Evolutionary conservation across 345 rosid species (phyloP).

Genomic region (Salix brachista): DNA sequence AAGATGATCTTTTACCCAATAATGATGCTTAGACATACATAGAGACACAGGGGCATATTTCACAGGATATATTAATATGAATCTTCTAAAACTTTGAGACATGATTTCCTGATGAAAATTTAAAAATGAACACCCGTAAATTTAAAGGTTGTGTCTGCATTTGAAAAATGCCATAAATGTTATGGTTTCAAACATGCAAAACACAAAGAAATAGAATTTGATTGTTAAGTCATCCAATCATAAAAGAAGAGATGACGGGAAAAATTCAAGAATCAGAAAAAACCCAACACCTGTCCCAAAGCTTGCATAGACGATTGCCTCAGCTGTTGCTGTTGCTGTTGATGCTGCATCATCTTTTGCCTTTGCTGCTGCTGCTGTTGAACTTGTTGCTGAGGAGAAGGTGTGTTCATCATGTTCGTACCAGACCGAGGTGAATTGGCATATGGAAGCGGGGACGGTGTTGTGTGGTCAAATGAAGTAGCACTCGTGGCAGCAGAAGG

Average conservation of each 20-base stretch:
- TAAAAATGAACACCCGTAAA: not conserved
- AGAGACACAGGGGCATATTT: not conserved
- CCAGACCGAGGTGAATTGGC: constrained; percentile 90
- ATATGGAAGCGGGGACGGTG: constrained; percentile 78
- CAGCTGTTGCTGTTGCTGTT: constrained; percentile 49
- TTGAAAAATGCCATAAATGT: not conserved
- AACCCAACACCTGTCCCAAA: constrained; percentile 55
- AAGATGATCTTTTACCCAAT: not conserved
- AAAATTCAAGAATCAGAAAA: not conserved
- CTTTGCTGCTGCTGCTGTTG: constrained; percentile 60
- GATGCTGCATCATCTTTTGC: constrained; percentile 53
- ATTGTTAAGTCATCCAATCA: not conserved
- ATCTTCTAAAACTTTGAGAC: not conserved
- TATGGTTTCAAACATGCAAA: not conserved
- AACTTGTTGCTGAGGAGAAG: constrained; percentile 81
- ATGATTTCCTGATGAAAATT: not conserved
- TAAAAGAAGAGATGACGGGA: not conserved
- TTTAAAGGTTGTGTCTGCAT: not conserved
- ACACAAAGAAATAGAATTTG: not conserved
- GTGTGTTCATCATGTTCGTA: constrained; percentile 63
- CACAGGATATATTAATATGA: too few species aligned
- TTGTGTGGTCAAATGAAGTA: constrained; percentile 63
- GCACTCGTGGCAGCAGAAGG: constrained; percentile 54
- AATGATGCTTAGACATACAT: not conserved
- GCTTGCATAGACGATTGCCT: constrained; percentile 75